Base-by-base conservation (phyloP, 306 rosid genomes). In the Vicia villosa region DNA sequence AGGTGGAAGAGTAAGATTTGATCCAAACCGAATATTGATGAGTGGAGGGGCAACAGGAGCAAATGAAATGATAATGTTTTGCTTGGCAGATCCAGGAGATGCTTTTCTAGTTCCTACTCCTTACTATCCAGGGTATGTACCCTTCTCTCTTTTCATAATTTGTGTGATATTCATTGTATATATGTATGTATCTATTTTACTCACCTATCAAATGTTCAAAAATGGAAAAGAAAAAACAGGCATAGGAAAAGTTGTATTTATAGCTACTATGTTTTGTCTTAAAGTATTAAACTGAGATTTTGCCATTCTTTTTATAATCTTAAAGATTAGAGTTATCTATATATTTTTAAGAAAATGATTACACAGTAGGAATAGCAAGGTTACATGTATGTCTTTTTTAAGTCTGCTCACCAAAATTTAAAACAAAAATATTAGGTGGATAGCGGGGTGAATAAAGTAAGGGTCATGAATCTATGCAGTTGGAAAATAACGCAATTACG, bases 41-140 rank as follows among this genome's bases (percentile, higher is more conserved):
- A 74, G 90, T 56, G 98, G 98, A 3, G 98, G 98, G 8, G 98
- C 98, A 2, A 94, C 98, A 4, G 98, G 98, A 0, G 98, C 96
- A 13, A 90, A 87, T 19, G 98, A 94, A 76, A 63, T 79, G 49
- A 52, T 94, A 68, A 90, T 87, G 82, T 94, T 94, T 66, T 94
- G 98, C 56, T 76, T 94, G 76, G 98, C 96, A 3, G 74, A 94
- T 81, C 92, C 86, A 0, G 96, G 96, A 11, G 98, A 94, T 36
- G 97, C 94, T 69, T 94, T 94, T 73, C 76, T 94, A 15, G 82
- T 90, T 68, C 98, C 98, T 3, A 79, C 98, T 4, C 98, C 98
- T 62, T 94, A 79, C 74, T 94, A 94, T 82, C 92, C 98, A 60
- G 96, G 86, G 98, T 94, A 84, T 38, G 89, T 30, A 52, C 8